phyloP scores from a whole-genome alignment of 2,329 filamentous ascomycete genomes.

The Cercospora citrullina region DNA sequence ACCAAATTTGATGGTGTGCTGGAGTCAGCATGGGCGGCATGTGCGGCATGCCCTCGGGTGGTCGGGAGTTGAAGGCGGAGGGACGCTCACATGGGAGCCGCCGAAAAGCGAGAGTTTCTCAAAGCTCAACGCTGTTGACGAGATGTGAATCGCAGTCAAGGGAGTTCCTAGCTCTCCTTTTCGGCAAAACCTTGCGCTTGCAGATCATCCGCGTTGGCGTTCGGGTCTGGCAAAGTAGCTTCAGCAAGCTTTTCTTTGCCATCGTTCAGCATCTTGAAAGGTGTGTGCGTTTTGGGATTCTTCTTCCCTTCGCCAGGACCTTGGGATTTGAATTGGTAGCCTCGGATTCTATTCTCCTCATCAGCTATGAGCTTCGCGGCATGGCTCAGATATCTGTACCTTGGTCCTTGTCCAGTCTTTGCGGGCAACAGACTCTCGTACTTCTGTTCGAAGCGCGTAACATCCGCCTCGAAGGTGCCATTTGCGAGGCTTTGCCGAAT shows the following conservation, averaged over 20 bases:
- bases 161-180: constrained; percentile 23
- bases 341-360: constrained; percentile 57
- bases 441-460: constrained; percentile 59
- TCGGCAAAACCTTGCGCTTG: constrained; percentile 45
- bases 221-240: constrained; percentile 48
- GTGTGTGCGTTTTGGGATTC: constrained; percentile 68
- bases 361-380: constrained; percentile 19
- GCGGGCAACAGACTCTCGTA: constrained; percentile 74
- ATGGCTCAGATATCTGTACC: constrained; percentile 43
- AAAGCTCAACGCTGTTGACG: neutral
- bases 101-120: neutral
- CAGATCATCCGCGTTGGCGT: constrained; percentile 54
- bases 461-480: constrained; percentile 57
- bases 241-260: constrained; percentile 50
- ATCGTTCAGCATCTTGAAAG: constrained; percentile 63
- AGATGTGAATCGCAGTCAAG: neutral
- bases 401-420: constrained; percentile 74
- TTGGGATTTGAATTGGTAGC: constrained; percentile 77
- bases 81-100: too few relatives aligned
- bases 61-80: neutral
- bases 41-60: neutral
- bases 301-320: constrained; percentile 66
- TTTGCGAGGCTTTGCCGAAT: constrained; percentile 65
- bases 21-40: neutral
- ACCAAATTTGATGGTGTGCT: neutral